Conservation (phyloP, 768 basidiomycete species). For the Lepiota subincarnata region DNA sequence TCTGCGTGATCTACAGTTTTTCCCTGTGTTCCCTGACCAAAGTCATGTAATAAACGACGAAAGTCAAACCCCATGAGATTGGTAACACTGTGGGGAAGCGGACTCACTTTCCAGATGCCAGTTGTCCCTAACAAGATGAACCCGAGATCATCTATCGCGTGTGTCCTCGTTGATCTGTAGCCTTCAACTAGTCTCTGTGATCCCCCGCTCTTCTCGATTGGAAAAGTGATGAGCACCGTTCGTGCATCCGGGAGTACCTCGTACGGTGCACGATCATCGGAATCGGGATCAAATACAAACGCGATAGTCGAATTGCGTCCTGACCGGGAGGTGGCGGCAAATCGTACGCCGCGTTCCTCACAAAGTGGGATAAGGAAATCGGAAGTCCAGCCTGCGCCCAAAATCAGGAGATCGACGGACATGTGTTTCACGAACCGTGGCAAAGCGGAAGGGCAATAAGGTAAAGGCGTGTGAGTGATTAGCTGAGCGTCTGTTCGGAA, state of each 20-base stretch:
- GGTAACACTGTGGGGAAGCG: background rate
- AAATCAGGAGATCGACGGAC: constrained; percentile 51
- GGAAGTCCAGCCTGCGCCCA: constrained; percentile 67
- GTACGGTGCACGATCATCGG: constrained; percentile 41
- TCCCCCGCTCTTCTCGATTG: constrained; percentile 44
- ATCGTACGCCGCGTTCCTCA: constrained; percentile 31
- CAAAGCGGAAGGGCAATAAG: no score
- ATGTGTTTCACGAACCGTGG: constrained; percentile 2
- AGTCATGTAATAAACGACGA: background rate
- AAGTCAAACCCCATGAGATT: no score
- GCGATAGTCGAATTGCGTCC: constrained; percentile 46
- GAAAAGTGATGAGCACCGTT: constrained; percentile 56
- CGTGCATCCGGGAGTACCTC: constrained; percentile 45
- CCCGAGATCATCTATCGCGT: constrained; percentile 18
- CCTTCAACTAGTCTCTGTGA: constrained; percentile 41
- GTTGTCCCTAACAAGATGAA: constrained; percentile 63
- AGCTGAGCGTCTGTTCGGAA: no score
- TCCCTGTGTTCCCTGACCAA: background rate
- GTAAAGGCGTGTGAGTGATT: no score
- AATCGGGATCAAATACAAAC: constrained; percentile 53
- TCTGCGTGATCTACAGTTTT: background rate
- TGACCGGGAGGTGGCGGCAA: constrained; percentile 52
- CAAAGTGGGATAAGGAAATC: constrained; percentile 57
- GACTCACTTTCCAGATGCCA: constrained; percentile 57
- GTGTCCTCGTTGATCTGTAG: constrained; percentile 31